A percentile compares a stretch with the other conserved stretches of the same genome.
phyloP scores from a whole-genome alignment of 495 filamentous ascomycete species.

The Penicillium cosmopolitanum region DNA sequence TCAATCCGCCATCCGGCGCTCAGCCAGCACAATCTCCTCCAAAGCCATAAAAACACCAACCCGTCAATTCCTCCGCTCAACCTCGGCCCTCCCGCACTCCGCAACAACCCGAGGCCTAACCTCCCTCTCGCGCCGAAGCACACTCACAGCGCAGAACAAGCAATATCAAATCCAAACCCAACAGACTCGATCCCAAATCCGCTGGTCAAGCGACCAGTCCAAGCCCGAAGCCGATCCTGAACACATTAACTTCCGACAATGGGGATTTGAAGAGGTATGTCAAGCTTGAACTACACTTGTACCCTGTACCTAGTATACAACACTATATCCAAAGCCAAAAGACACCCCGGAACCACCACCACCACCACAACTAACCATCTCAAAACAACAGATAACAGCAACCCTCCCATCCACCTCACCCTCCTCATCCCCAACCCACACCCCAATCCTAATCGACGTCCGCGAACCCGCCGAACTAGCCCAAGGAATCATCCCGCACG shows the following conservation, averaged over 20 bases:
- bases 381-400: constrained; percentile 40
- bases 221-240: neutral
- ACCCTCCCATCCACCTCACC: constrained; percentile 32
- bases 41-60: constrained; percentile 20
- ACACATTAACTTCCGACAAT: constrained; percentile 28
- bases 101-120: constrained; percentile 21
- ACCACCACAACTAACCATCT: neutral
- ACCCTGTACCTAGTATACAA: neutral
- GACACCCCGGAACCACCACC: neutral
- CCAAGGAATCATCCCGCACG: constrained; percentile 77
- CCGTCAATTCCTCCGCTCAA: constrained; percentile 14
- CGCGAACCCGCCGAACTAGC: constrained; percentile 83
- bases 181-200: constrained; percentile 14
- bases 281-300: no score
- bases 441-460: constrained; percentile 62
- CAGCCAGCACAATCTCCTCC: constrained; percentile 17
- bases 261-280: constrained; percentile 51
- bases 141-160: neutral
- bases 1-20: constrained; percentile 24
- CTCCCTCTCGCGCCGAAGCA: constrained; percentile 12
- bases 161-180: neutral
- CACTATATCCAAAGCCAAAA: neutral
- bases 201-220: constrained; percentile 29
- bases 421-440: constrained; percentile 33
- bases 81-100: constrained; percentile 21